Evolutionary conservation across 2,329 filamentous ascomycete species (phyloP).

Genomic region (Phialemoniopsis sp.): DNA sequence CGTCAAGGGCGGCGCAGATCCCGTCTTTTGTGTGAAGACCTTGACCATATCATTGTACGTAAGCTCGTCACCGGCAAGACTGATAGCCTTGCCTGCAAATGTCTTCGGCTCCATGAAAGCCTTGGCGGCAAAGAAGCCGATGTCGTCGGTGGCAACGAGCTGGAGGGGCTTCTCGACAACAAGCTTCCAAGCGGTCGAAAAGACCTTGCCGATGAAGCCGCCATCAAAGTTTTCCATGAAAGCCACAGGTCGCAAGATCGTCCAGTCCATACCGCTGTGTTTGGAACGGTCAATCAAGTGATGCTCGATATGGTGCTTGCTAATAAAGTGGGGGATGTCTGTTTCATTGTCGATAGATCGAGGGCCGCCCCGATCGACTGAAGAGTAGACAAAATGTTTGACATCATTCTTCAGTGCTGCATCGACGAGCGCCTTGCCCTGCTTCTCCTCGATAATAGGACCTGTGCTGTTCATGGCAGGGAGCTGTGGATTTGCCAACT

Average conservation of each 20-base stretch:
- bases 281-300: conserved; percentile 42
- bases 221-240: conserved; percentile 37
- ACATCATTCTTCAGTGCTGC: conserved; percentile 23
- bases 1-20: conserved; percentile 22
- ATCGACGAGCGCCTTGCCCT: conserved; percentile 28
- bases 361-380: conserved; percentile 23
- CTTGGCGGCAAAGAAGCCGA: conserved; percentile 29
- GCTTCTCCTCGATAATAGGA: conserved; percentile 32
- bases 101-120: conserved; percentile 18
- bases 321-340: conserved; percentile 17
- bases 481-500: no score
- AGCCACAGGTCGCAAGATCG: conserved; percentile 31
- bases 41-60: conserved; percentile 24
- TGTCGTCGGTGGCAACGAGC: conserved; percentile 29
- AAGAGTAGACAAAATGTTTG: conserved; percentile 22
- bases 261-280: conserved; percentile 16
- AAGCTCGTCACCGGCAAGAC: conserved; percentile 26
- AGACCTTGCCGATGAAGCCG: conserved; percentile 21
- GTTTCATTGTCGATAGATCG: conserved; percentile 19
- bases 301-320: conserved; percentile 56
- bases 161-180: conserved; percentile 24
- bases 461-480: no score
- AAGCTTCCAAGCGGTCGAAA: conserved; percentile 19
- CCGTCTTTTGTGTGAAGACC: conserved; percentile 17
- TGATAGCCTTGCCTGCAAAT: conserved; percentile 24